Evolutionary conservation across 1,139 yeast genomes (phyloP).

Genomic region (Candida sp.): DNA sequence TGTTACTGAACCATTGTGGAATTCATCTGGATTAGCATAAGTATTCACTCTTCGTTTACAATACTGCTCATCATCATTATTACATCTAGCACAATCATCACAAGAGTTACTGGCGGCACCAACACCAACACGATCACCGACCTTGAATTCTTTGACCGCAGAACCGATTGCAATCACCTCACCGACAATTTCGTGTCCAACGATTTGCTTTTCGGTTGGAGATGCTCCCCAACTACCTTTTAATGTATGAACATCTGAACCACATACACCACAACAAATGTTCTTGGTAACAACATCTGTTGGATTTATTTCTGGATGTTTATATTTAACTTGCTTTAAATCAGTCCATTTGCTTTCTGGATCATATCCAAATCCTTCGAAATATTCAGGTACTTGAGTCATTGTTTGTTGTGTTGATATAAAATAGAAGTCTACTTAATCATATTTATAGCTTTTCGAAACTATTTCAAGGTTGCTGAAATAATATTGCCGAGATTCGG

Average conservation of each 20-base stretch:
- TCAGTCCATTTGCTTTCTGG: conserved; percentile 28
- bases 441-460: too few species aligned
- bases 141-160: conserved; percentile 37
- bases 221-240: conserved; percentile 41
- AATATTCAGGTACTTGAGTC: conserved; percentile 16
- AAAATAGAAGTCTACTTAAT: too few species aligned
- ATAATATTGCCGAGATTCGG: too few species aligned
- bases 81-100: conserved; percentile 42
- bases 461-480: too few species aligned
- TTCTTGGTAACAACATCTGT: conserved; percentile 37
- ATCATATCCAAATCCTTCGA: conserved; percentile 35
- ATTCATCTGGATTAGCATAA: conserved; percentile 31
- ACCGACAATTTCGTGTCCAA: conserved; percentile 52
- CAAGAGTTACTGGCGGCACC: conserved; percentile 54
- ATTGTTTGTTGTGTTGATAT: too few species aligned
- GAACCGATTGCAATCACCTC: conserved; percentile 46
- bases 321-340: conserved; percentile 31
- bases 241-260: conserved; percentile 50
- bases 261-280: conserved; percentile 57
- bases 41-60: conserved; percentile 41
- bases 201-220: conserved; percentile 21
- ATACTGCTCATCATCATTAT: conserved; percentile 42
- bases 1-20: conserved; percentile 28
- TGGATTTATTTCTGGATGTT: conserved; percentile 27
- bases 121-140: conserved; percentile 59